Evolutionary conservation across 169 alveolate genomes (phyloP), one percentile per base, ranked within the genome.

Genomic region (Cryptosporidium ryanae): DNA sequence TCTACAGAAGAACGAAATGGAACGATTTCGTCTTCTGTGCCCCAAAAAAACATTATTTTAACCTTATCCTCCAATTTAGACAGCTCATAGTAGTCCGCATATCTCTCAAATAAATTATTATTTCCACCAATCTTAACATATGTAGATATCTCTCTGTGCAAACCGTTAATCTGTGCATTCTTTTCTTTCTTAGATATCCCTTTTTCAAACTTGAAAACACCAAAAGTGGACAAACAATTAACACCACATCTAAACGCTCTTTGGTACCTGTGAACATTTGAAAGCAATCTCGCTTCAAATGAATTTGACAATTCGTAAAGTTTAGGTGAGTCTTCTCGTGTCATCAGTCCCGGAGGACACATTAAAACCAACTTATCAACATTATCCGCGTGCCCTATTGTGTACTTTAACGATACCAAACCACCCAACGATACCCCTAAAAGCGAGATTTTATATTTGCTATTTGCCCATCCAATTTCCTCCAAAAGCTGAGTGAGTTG

Each of bases 351-450:
- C 8, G 87, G 65, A n/a, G 87, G 87, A 2, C 57, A 55, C 87
- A 76, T 43, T 7, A 61, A 2, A 18, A 76, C 63, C 46, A 76
- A 44, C 8, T 29, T 76, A 4, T 29, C 31, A 13, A 76, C 6
- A 57, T 76, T 48, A 15, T 43, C 34, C 3, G 87, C 76, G 21
- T 76, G 21, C 2, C 25, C n/a, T 59, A 76, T 6, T 32, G 87
- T 34, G 63, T 76, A 76, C 27, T 76, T 76, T 2, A 46, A 4
- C 2, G 76, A 7, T 21, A 76, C 59, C 46, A 76, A 27, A 17
- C 87, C 87, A 23, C 87, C 87, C 68, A 76, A 32, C 10, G 87
- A 76, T 55, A 57, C 29, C 7, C 87, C 87, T 0, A 76, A 18
- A 15, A 76, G 29, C n/a, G 44, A 13, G 13, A 76, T 32, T 43